Percentiles rank a stretch among this genome's conserved stretches.
phyloP scores from a whole-genome alignment of 2,329 filamentous ascomycete genomes.

The Trichoderma semiorbis region DNA sequence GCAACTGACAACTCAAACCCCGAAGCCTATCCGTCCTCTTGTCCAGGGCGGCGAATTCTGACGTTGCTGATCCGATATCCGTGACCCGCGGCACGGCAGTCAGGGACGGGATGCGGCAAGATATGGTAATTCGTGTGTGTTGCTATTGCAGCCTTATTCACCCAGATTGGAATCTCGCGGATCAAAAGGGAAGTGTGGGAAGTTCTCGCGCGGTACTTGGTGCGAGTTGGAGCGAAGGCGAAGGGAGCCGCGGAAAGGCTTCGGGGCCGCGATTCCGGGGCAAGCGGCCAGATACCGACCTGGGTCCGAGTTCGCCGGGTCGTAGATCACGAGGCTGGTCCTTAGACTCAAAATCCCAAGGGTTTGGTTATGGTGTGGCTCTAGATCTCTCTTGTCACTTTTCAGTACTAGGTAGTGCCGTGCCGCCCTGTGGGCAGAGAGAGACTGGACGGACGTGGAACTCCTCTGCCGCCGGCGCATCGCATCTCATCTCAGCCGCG shows the following conservation, averaged over 20 bases:
- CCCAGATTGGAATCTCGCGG: neutral
- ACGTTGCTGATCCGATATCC: neutral
- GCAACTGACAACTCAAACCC: neutral
- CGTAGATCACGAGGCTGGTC: constrained; percentile 5
- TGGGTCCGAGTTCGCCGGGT: constrained; percentile 10
- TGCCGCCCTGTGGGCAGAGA: neutral
- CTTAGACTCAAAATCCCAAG: neutral
- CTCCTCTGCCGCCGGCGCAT: neutral
- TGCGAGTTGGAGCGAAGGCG: neutral
- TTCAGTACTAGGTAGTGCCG: neutral
- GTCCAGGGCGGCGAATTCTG: neutral
- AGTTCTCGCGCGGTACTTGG: neutral
- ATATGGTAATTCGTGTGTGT: neutral
- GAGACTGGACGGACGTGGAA: neutral
- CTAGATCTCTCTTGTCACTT: neutral
- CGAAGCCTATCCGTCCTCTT: neutral
- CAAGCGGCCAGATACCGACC: neutral
- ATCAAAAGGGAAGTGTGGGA: neutral
- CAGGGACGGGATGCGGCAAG: neutral
- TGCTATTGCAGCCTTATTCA: neutral
- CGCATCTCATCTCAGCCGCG: constrained; percentile 8
- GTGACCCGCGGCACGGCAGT: neutral
- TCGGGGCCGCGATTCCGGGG: constrained; percentile 7
- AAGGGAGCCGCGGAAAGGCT: neutral
- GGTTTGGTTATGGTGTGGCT: constrained; percentile 8